These are phyloP conservation scores for Yamadazyma dushanensis DNA, from an alignment of 1,139 yeast genomes.

Conservation along the genomic window DNA sequence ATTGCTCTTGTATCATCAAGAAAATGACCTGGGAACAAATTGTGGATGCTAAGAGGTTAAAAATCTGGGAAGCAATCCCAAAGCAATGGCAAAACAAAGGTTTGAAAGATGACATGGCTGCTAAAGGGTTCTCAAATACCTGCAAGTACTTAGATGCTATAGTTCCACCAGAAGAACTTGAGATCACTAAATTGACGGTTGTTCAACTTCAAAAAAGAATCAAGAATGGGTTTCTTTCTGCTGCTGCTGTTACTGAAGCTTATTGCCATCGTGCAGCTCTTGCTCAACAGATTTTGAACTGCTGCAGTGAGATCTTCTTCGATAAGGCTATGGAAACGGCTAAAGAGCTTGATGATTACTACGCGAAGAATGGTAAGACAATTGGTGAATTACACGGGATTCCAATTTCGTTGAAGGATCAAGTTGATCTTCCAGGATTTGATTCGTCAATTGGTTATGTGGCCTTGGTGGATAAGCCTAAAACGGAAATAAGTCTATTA, in stretches of 20 bases:
- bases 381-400: constrained; percentile 67
- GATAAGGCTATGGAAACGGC: constrained; percentile 30
- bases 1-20: background rate
- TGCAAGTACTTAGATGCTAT: constrained; percentile 15
- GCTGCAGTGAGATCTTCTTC: constrained; percentile 32
- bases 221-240: constrained; percentile 4
- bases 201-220: constrained; percentile 7
- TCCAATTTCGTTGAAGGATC: constrained; percentile 62
- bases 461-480: constrained; percentile 28
- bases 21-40: constrained; percentile 17
- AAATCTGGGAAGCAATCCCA: constrained; percentile 21
- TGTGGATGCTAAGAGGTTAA: constrained; percentile 17
- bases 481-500: constrained; percentile 36
- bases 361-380: constrained; percentile 29
- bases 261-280: constrained; percentile 33
- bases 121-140: constrained; percentile 12
- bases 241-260: constrained; percentile 7
- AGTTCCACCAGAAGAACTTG: constrained; percentile 18
- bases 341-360: constrained; percentile 36
- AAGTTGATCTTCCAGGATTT: constrained; percentile 45
- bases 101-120: constrained; percentile 10
- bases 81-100: constrained; percentile 20
- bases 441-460: constrained; percentile 48
- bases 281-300: constrained; percentile 43
- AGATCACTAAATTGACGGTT: constrained; percentile 17